Base-by-base conservation (phyloP, 768 basidiomycete species). In the Mrakia blollopis region DNA sequence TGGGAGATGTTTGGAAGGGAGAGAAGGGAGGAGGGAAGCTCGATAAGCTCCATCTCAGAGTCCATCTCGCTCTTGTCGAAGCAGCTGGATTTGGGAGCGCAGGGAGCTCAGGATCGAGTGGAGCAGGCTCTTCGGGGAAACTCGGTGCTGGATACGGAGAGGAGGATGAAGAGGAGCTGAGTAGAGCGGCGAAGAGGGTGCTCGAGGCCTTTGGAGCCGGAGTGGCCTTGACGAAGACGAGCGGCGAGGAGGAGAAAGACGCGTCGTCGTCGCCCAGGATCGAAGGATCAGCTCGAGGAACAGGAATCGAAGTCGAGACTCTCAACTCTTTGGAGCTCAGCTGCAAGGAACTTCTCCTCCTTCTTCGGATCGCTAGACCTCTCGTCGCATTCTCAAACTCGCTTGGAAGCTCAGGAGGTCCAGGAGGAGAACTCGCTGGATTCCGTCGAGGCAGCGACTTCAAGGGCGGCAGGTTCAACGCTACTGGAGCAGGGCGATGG, bases 371-470 rank as follows among this genome's bases (percentile, higher is more conserved):
- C 30, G 30, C 28, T 37, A 32, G 62, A 37, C 62, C 62, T n/a
- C 62, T 63, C 30, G 62, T 63, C 62, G 30, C n/a, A 16, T 63
- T 63, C 62, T 32, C 62, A 11, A 63, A 21, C 30, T 32, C 28
- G 32, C n/a, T 32, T 2, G 62, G 30, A 37, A 63, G 30, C 35
- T 63, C 35, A 21, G 62, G 62, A 32, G n/a, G 32, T 5, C 5
- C 6, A 28, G n/a, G n/a, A 32, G 60, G 60, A n/a, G 62, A 32
- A 8, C 30, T 63, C 16, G 62, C 62, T 1, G 62, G 28, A 32
- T 63, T 63, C 62, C 62, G 62, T 63, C 62, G 62, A 63, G 62
- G 62, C n/a, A 63, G 62, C 62, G 62, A 63, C 62, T 63, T 63
- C 62, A 63, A 63, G 18, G 30, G 30, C 14, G 62, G 30, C 21